Percentiles rank a stretch among this genome's conserved stretches.
Conservation (phyloP, 352 stramenopile genomes). For the Phytopythium aichiense region DNA sequence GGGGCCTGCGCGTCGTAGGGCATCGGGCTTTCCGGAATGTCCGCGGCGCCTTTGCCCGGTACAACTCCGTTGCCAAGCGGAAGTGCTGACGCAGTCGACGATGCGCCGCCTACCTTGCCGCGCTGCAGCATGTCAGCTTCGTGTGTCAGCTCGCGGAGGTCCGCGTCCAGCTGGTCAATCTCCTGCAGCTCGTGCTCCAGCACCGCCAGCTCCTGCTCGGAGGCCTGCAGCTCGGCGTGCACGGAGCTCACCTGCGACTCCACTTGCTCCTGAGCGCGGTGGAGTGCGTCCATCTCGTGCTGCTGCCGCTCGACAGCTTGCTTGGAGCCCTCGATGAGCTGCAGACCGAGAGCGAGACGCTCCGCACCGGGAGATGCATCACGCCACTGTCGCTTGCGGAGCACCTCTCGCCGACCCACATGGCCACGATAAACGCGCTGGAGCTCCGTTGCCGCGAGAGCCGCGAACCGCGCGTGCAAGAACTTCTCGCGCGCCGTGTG, state of each 20-base stretch:
- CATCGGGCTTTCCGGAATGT: conserved; percentile 1
- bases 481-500: conserved; percentile 67
- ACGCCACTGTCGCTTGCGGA: conserved; percentile 83
- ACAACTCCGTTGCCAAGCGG: conserved; percentile 50
- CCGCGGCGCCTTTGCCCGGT: conserved; percentile 12
- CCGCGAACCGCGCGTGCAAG: conserved; percentile 50
- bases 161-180: conserved; percentile 90
- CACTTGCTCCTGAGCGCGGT: conserved; percentile 87
- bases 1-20: conserved; percentile 45
- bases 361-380: conserved; percentile 84
- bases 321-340: conserved; percentile 93
- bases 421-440: conserved; percentile 89
- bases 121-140: conserved; percentile 84
- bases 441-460: conserved; percentile 84
- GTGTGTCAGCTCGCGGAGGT: conserved; percentile 89
- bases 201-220: conserved; percentile 87
- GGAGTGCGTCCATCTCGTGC: conserved; percentile 89
- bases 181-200: conserved; percentile 90
- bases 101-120: conserved; percentile 44
- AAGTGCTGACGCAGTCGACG: conserved; percentile 6
- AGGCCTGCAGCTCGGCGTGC: conserved; percentile 87
- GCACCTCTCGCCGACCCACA: conserved; percentile 60
- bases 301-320: conserved; percentile 91
- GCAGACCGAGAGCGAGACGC: conserved; percentile 83
- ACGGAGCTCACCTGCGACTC: conserved; percentile 89